phyloP scores from a whole-genome alignment of 2,329 filamentous ascomycete genomes.

The Ophiosphaerella herpotricha region DNA sequence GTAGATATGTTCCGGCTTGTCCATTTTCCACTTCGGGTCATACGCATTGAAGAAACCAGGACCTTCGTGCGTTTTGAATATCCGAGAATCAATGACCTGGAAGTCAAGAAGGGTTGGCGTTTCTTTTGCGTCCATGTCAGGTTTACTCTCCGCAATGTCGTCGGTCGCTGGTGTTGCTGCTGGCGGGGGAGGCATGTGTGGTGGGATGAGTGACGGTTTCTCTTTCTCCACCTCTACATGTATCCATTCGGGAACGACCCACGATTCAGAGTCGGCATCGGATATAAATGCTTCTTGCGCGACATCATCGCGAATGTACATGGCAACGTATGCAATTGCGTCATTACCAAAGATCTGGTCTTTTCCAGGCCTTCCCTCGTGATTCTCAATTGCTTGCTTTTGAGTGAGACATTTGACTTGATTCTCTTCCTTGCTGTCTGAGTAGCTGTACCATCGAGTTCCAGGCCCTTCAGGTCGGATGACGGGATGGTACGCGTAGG shows the following conservation, averaged over 20 bases:
- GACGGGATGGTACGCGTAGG: conserved; percentile 64
- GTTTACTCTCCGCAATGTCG: conserved; percentile 6
- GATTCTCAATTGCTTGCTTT: conserved; percentile 58
- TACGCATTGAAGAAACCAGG: conserved; percentile 44
- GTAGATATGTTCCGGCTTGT: conserved; percentile 17
- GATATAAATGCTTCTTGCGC: conserved; percentile 45
- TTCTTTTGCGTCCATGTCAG: neutral
- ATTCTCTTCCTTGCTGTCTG: conserved; percentile 58
- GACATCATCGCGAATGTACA: conserved; percentile 61
- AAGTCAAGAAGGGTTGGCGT: conserved; percentile 26
- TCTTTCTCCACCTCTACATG: conserved; percentile 31
- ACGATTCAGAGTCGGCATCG: conserved; percentile 51
- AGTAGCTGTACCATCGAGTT: conserved; percentile 64
- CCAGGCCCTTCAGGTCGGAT: conserved; percentile 61
- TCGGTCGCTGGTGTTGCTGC: conserved; percentile 6
- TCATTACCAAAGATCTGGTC: conserved; percentile 50
- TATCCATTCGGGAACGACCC: conserved; percentile 52
- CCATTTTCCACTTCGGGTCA: conserved; percentile 27
- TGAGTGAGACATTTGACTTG: conserved; percentile 62
- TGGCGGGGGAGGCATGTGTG: conserved; percentile 16
- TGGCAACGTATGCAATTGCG: conserved; percentile 58
- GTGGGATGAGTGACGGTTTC: conserved; percentile 15
- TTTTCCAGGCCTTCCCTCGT: conserved; percentile 53
- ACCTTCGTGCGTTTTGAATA: conserved; percentile 43
- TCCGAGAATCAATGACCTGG: conserved; percentile 39